Conservation (phyloP, 371 early-diverging fungal genomes). For the Chytridium lagenaria region DNA sequence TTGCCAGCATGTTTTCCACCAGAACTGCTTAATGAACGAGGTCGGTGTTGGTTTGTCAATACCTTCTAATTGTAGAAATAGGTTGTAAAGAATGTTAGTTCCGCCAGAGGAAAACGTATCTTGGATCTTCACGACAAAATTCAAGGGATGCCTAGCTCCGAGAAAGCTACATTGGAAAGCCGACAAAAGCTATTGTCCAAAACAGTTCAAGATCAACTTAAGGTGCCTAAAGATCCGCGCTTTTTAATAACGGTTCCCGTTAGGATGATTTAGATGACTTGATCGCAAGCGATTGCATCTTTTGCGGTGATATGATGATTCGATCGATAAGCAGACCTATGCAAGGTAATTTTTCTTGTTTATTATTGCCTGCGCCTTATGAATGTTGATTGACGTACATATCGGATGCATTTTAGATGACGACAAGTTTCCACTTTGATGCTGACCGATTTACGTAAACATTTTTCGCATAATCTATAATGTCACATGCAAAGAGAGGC, state of each 20-base stretch:
- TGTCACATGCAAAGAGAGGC: too few relatives aligned
- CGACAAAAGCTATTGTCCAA: neutral
- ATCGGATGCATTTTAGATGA: too few relatives aligned
- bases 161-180: neutral
- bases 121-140: conserved; percentile 19
- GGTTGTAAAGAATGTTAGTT: conserved; percentile 21
- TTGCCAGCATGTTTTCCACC: conserved; percentile 93
- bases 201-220: conserved; percentile 27
- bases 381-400: too few relatives aligned
- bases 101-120: neutral
- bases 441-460: too few relatives aligned
- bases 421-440: too few relatives aligned
- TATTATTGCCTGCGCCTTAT: too few relatives aligned
- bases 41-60: conserved; percentile 47
- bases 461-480: too few relatives aligned
- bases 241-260: too few relatives aligned
- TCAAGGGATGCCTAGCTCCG: neutral
- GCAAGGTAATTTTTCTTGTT: too few relatives aligned
- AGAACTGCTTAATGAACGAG: conserved; percentile 79
- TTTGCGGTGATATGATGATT: conserved; percentile 91
- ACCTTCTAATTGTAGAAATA: neutral
- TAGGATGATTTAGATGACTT: conserved; percentile 80
- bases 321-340: conserved; percentile 73
- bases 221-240: too few relatives aligned
- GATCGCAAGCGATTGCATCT: conserved; percentile 81